A percentile compares a stretch with the other conserved stretches of the same genome.
phyloP scores from a whole-genome alignment of 306 rosid species.

The Calophaca sinica region DNA sequence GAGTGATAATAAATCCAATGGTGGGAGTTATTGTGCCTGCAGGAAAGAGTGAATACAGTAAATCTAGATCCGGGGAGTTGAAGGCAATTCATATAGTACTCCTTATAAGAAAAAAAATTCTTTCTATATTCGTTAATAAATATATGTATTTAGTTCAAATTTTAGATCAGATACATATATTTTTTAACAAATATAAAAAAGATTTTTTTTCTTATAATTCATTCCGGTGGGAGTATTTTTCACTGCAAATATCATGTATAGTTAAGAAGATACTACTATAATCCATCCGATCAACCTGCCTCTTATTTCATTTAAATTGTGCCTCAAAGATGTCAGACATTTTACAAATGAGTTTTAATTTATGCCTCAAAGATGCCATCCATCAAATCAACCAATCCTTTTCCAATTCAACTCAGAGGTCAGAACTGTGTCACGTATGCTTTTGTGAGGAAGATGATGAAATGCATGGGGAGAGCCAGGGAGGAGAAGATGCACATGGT shows the following conservation, averaged over 20 bases:
- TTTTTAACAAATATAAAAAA: too few relatives aligned
- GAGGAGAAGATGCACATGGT: conserved; percentile 42
- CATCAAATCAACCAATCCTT: background rate
- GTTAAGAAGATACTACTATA: background rate
- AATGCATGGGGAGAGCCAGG: conserved; percentile 29
- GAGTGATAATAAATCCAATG: too few relatives aligned
- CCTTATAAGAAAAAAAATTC: too few relatives aligned
- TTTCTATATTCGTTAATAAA: too few relatives aligned
- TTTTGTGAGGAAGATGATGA: conserved; percentile 37
- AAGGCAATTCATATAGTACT: too few relatives aligned
- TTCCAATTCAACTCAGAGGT: conserved; percentile 11
- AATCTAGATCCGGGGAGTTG: too few relatives aligned
- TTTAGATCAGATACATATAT: too few relatives aligned
- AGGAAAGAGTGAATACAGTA: too few relatives aligned
- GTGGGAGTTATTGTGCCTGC: too few relatives aligned
- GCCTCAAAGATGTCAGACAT: conserved; percentile 22
- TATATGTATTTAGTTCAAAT: too few relatives aligned
- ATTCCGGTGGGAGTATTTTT: too few relatives aligned
- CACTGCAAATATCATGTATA: background rate
- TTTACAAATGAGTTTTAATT: background rate
- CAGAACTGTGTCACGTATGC: conserved; percentile 7
- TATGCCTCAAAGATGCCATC: conserved; percentile 4
- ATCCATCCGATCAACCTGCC: background rate
- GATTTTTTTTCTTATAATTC: too few relatives aligned
- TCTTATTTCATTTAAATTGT: background rate